phyloP scores from a whole-genome alignment of 371 early-diverging fungal species.

The Mortierella sp. region DNA sequence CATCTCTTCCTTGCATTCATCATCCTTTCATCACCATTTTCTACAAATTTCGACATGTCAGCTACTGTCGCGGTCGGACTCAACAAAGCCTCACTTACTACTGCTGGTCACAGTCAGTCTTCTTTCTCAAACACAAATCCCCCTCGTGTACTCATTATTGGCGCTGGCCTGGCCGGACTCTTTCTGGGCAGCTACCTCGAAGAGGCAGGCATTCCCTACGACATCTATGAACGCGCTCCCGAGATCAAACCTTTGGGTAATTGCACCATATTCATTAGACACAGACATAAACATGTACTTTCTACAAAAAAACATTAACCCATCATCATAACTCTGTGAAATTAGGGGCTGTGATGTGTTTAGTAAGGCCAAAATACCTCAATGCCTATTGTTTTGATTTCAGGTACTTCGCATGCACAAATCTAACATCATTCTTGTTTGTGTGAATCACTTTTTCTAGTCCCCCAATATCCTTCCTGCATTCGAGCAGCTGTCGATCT shows the following conservation, averaged over 20 bases:
- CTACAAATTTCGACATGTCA: no score
- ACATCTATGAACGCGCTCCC: constrained; percentile 17
- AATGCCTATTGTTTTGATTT: no score
- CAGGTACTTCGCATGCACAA: no score
- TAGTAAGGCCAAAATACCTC: neutral
- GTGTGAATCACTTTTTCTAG: neutral
- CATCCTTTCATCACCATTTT: no score
- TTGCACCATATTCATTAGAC: no score
- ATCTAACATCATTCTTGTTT: neutral
- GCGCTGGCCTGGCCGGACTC: constrained; percentile 23
- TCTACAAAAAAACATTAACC: no score
- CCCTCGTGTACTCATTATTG: constrained; percentile 10
- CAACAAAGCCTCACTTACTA: no score
- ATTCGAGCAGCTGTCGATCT: constrained; percentile 27
- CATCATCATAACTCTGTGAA: neutral
- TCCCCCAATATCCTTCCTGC: constrained; percentile 25
- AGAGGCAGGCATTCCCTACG: constrained; percentile 4
- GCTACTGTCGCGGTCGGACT: no score
- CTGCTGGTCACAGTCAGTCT: no score
- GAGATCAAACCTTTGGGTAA: constrained; percentile 3
- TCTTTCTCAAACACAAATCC: neutral
- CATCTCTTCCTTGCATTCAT: no score
- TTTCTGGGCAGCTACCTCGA: constrained; percentile 19
- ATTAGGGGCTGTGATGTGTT: neutral
- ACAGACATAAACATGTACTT: no score